phyloP scores from a whole-genome alignment of 495 filamentous ascomycete genomes.

The Achaetomiella virescens region DNA sequence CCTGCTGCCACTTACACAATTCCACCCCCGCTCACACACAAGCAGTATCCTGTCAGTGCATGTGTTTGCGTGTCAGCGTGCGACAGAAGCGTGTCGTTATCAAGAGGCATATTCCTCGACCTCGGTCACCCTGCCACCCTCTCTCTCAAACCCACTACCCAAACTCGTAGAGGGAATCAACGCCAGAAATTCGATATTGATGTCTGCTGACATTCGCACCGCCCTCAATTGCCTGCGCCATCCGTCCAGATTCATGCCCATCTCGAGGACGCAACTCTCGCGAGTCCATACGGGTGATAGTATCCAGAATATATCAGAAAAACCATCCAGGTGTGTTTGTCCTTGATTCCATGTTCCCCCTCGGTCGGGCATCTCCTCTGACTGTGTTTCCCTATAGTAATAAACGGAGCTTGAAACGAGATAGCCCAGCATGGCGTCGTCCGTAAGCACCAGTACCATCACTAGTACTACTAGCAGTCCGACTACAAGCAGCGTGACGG shows the following conservation, averaged over 20 bases:
- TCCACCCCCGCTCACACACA: slow-evolving; percentile 4
- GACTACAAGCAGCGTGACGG: slow-evolving; percentile 19
- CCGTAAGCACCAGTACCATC: slow-evolving; percentile 17
- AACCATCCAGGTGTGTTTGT: slow-evolving; percentile 4
- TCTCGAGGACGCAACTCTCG: slow-evolving; percentile 67
- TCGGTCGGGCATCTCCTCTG: background rate
- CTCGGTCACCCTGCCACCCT: background rate
- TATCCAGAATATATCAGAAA: slow-evolving; percentile 48
- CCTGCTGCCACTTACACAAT: slow-evolving; percentile 4
- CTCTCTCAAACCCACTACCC: background rate
- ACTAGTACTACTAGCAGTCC: slow-evolving; percentile 28
- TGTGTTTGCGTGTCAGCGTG: slow-evolving; percentile 8
- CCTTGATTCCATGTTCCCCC: background rate
- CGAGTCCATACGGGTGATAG: slow-evolving; percentile 66
- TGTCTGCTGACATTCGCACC: slow-evolving; percentile 70
- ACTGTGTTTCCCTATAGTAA: background rate
- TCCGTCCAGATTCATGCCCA: slow-evolving; percentile 63
- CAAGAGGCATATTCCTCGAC: background rate
- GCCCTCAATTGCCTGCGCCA: slow-evolving; percentile 62
- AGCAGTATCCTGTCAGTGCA: background rate
- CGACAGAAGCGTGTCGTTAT: background rate
- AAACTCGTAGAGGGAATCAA: slow-evolving; percentile 11
- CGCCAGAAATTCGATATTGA: slow-evolving; percentile 49
- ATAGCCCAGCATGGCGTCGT: slow-evolving; percentile 27
- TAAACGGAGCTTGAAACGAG: background rate